phyloP scores from a whole-genome alignment of 2,329 filamentous ascomycete species.

The Alternaria arborescens region DNA sequence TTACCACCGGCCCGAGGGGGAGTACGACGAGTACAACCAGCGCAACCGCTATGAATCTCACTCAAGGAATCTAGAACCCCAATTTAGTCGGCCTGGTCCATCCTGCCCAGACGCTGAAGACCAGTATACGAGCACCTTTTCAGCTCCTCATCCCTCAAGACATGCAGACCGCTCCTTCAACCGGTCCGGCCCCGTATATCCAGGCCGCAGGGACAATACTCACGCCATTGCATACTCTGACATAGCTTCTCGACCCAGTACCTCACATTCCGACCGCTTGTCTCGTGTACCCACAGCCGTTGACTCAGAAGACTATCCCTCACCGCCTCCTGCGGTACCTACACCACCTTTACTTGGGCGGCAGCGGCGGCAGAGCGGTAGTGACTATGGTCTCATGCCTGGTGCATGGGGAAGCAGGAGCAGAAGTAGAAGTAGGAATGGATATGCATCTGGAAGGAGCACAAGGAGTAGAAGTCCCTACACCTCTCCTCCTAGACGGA shows the following conservation, averaged over 20 bases:
- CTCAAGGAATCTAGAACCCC: neutral
- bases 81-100: neutral
- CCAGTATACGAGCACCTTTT: neutral
- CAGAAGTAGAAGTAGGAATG: neutral
- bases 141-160: neutral
- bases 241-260: conserved; percentile 10
- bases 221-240: conserved; percentile 4
- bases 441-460: neutral
- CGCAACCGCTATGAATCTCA: neutral
- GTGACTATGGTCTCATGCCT: conserved; percentile 1
- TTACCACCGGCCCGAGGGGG: neutral
- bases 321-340: neutral
- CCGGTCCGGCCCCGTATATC: neutral
- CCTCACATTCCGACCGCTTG: neutral
- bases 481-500: neutral
- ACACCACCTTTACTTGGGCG: neutral
- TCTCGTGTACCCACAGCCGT: conserved; percentile 1
- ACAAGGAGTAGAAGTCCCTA: neutral
- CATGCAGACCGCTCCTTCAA: neutral
- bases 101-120: neutral
- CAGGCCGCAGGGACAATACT: neutral
- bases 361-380: neutral
- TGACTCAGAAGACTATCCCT: neutral
- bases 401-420: neutral
- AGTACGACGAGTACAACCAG: neutral